Percentiles rank a stretch among this genome's conserved stretches.
Evolutionary conservation across 108 stramenopile genomes (phyloP).

Genomic region (Asterionellopsis glacialis): DNA sequence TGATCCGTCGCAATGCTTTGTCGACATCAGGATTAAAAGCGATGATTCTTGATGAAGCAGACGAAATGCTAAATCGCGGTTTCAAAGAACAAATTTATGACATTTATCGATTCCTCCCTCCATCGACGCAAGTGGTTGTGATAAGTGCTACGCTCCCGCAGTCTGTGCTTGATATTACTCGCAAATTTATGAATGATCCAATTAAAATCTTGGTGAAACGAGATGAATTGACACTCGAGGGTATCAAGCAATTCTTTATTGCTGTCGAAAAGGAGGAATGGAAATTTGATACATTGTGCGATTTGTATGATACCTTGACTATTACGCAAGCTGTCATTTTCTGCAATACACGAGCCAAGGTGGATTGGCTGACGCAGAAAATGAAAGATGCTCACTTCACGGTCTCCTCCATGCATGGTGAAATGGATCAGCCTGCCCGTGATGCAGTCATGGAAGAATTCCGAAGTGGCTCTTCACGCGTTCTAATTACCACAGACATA

Average conservation of each 20-base stretch:
- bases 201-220: conserved; percentile 94
- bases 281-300: conserved; percentile 99
- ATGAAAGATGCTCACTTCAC: conserved; percentile 97
- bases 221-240: conserved; percentile 98
- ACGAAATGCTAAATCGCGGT: conserved; percentile 96
- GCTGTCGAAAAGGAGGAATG: conserved; percentile 98
- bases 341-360: conserved; percentile 97
- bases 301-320: conserved; percentile 98
- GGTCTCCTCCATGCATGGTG: conserved; percentile 97
- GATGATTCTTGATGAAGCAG: conserved; percentile 98
- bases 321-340: conserved; percentile 99
- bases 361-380: conserved; percentile 94
- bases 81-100: conserved; percentile 99
- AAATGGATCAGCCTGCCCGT: conserved; percentile 92
- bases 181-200: conserved; percentile 98
- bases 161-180: conserved; percentile 95
- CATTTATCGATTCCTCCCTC: conserved; percentile 94
- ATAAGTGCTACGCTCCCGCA: conserved; percentile 94
- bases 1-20: conserved; percentile 91
- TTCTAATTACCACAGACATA: conserved; percentile 97
- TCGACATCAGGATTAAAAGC: conserved; percentile 75
- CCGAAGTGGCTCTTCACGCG: conserved; percentile 90
- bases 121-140: conserved; percentile 91
- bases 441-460: conserved; percentile 98
- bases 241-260: conserved; percentile 97